These are phyloP conservation scores for Stachybotrys elegans DNA, from an alignment of 2,329 filamentous ascomycete genomes.

Conservation along the genomic window DNA sequence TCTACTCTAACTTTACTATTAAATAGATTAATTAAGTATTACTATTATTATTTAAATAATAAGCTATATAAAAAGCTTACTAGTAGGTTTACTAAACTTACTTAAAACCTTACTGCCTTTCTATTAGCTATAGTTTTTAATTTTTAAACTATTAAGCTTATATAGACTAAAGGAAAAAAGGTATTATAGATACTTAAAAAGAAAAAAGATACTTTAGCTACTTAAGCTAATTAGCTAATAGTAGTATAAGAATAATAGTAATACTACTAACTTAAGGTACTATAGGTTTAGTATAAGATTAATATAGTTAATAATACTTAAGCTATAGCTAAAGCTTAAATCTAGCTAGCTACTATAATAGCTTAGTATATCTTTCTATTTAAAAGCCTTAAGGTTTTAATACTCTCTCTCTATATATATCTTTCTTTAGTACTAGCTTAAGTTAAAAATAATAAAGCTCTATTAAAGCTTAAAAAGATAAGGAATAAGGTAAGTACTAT, in stretches of 20 bases:
- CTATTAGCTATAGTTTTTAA: background rate
- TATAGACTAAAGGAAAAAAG: background rate
- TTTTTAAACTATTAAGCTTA: background rate
- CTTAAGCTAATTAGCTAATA: background rate
- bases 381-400: too few species aligned
- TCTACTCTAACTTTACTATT: too few species aligned
- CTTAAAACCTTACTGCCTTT: background rate
- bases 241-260: background rate
- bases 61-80: background rate
- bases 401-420: too few species aligned
- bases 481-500: too few species aligned
- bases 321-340: background rate
- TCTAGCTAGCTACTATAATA: too few species aligned
- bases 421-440: too few species aligned
- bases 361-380: too few species aligned
- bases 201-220: background rate
- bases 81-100: background rate
- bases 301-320: too few species aligned
- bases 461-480: too few species aligned
- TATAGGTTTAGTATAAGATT: too few species aligned
- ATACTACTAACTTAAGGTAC: background rate
- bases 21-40: too few species aligned
- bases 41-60: background rate
- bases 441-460: too few species aligned
- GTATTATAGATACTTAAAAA: background rate